A percentile compares a stretch with the other conserved stretches of the same genome.
Conservation (phyloP, 306 rosid species). For the Vigna radiata region DNA sequence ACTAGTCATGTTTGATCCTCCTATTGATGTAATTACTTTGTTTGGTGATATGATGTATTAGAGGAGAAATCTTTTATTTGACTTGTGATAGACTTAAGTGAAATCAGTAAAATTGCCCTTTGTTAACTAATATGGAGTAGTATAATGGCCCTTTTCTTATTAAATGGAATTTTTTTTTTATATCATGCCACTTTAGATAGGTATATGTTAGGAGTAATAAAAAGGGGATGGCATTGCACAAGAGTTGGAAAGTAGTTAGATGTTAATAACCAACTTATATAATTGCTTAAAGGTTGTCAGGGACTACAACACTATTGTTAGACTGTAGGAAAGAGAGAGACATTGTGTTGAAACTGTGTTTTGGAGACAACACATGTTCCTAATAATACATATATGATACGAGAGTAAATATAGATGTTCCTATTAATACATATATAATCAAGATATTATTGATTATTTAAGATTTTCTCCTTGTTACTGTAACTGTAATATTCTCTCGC, state of each 20-base stretch:
- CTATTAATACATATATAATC: too few relatives aligned
- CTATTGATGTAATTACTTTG: slow-evolving; percentile 20
- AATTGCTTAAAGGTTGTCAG: not conserved
- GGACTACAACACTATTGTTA: not conserved
- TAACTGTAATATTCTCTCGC: too few relatives aligned
- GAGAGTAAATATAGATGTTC: too few relatives aligned
- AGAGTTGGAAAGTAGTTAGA: not conserved
- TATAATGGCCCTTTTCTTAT: not conserved
- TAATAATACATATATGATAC: too few relatives aligned
- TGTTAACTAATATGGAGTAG: not conserved
- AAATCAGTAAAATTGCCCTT: not conserved
- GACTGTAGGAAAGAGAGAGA: too few relatives aligned
- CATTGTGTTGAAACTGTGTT: too few relatives aligned
- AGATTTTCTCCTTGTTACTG: too few relatives aligned
- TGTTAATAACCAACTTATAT: not conserved
- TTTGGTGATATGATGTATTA: slow-evolving; percentile 32
- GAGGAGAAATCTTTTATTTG: not conserved
- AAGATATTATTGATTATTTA: too few relatives aligned
- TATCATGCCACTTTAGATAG: not conserved
- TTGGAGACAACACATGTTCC: too few relatives aligned
- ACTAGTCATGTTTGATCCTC: slow-evolving; percentile 27
- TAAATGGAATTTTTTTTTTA: not conserved
- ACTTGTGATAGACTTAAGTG: not conserved
- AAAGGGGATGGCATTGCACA: not conserved
- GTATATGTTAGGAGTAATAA: not conserved